These are phyloP conservation scores for Populus hybrid DNA, from an alignment of 441 rosid genomes.

Conservation along the genomic window DNA sequence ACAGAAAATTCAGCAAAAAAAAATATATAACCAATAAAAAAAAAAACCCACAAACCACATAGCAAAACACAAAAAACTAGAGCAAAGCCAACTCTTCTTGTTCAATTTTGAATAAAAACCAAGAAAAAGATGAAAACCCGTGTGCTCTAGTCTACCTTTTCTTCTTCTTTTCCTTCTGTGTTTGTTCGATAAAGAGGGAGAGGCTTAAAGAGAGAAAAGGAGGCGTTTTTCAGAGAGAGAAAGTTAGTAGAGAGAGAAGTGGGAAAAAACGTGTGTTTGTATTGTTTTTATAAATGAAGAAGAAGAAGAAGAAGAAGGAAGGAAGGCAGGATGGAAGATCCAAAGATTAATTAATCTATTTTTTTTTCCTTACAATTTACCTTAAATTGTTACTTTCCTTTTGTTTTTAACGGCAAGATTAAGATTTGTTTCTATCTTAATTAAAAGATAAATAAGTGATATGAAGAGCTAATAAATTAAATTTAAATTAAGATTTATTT, in stretches of 20 bases:
- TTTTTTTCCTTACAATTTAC: no score
- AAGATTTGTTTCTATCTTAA: not conserved
- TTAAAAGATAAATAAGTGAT: no score
- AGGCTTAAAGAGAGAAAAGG: not conserved
- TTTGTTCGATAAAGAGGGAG: not conserved
- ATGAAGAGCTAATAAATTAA: not conserved
- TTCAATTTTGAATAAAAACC: not conserved
- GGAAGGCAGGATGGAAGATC: not conserved
- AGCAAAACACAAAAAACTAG: not conserved
- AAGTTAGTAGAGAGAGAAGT: not conserved
- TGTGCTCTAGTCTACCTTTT: not conserved
- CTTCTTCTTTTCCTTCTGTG: not conserved
- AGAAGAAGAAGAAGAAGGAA: no score
- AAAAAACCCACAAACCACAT: not conserved
- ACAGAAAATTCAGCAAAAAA: not conserved
- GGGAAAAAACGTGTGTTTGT: constrained; percentile 15
- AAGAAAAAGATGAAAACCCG: not conserved
- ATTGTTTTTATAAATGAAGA: not conserved
- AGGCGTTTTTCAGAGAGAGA: not conserved
- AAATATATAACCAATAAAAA: not conserved
- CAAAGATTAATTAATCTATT: no score
- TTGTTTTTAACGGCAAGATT: no score
- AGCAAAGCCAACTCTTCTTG: not conserved
- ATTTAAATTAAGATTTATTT: no score
- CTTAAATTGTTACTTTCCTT: no score